A percentile compares a stretch with the other conserved stretches of the same genome.
phyloP scores from a whole-genome alignment of 1,284 basidiomycete species.

The Moesziomyces sp. region DNA sequence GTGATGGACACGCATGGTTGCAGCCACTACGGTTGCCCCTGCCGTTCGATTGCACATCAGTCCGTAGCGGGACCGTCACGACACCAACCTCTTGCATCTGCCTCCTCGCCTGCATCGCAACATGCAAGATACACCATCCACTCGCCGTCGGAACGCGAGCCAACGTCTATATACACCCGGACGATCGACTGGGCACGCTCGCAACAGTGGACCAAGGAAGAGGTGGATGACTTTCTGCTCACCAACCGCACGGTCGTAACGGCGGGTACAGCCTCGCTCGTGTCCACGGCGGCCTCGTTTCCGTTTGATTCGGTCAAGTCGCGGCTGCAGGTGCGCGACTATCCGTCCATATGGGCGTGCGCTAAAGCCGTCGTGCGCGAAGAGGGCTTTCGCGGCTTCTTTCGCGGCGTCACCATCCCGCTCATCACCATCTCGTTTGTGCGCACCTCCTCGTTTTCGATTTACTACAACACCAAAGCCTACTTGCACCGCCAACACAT shows the following conservation, averaged over 20 bases:
- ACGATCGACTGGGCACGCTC: conserved; percentile 22
- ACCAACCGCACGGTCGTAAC: conserved; percentile 62
- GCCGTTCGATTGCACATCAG: conserved; percentile 2
- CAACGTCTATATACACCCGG: conserved; percentile 17
- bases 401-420: conserved; percentile 83
- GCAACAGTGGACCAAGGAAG: conserved; percentile 32
- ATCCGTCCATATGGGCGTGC: conserved; percentile 64
- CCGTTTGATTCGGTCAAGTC: conserved; percentile 66
- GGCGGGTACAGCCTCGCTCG: conserved; percentile 64
- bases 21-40: conserved; percentile 40
- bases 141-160: background rate
- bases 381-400: conserved; percentile 91
- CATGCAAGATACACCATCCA: conserved; percentile 3
- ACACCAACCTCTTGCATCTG: background rate
- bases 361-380: conserved; percentile 74
- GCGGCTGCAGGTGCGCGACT: conserved; percentile 64
- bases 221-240: conserved; percentile 50
- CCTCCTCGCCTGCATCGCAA: background rate
- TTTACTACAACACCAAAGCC: conserved; percentile 89
- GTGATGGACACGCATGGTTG: conserved; percentile 23
- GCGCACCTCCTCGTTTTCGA: conserved; percentile 89
- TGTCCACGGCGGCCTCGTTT: conserved; percentile 65
- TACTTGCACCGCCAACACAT: conserved; percentile 72
- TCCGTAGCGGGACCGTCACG: conserved; percentile 34
- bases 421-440: conserved; percentile 96